These are phyloP conservation scores for Boletus austroedulis DNA, from an alignment of 1,284 basidiomycete genomes.

Conservation along the genomic window DNA sequence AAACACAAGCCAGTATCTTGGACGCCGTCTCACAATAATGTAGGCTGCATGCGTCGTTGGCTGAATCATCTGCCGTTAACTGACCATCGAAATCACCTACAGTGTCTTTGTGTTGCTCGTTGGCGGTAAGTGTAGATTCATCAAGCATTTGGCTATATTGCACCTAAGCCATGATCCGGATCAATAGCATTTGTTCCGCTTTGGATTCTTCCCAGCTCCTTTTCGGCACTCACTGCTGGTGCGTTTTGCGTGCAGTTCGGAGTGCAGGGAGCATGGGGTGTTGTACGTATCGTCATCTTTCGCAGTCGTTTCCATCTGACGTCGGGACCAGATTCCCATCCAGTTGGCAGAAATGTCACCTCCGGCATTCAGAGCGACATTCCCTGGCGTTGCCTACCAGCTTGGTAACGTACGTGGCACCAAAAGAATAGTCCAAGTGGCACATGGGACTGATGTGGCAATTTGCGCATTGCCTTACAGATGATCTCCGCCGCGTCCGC, in stretches of 20 bases:
- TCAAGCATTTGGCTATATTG: constrained; percentile 62
- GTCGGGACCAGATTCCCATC: constrained; percentile 67
- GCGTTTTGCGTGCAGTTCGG: constrained; percentile 88
- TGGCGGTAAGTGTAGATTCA: constrained; percentile 32
- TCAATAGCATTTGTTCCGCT: constrained; percentile 67
- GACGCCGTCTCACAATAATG: constrained; percentile 86
- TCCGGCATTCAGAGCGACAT: constrained; percentile 89
- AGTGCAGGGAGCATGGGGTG: constrained; percentile 82
- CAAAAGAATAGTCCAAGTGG: background rate
- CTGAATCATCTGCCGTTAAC: background rate
- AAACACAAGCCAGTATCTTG: constrained; percentile 78
- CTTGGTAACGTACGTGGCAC: constrained; percentile 57
- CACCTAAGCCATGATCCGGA: constrained; percentile 3
- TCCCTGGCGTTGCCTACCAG: constrained; percentile 91
- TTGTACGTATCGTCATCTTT: constrained; percentile 35
- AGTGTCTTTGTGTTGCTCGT: constrained; percentile 46
- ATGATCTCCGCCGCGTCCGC: constrained; percentile 88
- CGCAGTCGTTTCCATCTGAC: background rate
- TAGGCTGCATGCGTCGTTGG: constrained; percentile 35
- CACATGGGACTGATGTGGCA: background rate
- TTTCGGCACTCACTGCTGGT: constrained; percentile 67
- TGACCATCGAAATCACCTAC: constrained; percentile 1
- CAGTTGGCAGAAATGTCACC: constrained; percentile 90
- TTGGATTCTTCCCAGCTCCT: constrained; percentile 76
- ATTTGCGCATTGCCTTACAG: constrained; percentile 30